phyloP scores from a whole-genome alignment of 176 grass and related monocot species.

The Cenchrus fungigraminus region DNA sequence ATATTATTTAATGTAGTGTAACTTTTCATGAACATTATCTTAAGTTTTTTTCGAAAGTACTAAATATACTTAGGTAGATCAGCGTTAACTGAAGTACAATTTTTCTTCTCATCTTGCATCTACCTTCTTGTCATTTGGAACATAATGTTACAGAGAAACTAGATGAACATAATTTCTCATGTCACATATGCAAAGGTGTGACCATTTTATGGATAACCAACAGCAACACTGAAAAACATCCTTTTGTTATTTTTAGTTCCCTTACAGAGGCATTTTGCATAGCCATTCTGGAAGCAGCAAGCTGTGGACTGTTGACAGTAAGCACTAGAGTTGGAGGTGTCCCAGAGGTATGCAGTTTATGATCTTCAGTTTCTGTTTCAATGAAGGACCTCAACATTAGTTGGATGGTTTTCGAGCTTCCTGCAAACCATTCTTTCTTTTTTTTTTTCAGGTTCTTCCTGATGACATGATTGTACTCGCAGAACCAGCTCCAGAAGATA shows the following conservation, averaged over 20 bases:
- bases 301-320: constrained; percentile 94
- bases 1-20: neutral
- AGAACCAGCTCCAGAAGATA: constrained; percentile 79
- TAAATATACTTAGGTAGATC: constrained; percentile 15
- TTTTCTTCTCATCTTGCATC: neutral
- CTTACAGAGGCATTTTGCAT: constrained; percentile 99
- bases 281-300: constrained; percentile 97
- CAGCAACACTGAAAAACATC: constrained; percentile 7
- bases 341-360: constrained; percentile 61
- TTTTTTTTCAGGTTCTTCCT: constrained; percentile 83
- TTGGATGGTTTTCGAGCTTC: neutral
- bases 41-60: neutral
- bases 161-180: constrained; percentile 2
- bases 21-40: neutral
- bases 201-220: constrained; percentile 3
- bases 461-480: constrained; percentile 98
- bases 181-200: neutral
- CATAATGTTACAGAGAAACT: constrained; percentile 27
- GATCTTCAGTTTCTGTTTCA: constrained; percentile 29
- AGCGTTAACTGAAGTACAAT: constrained; percentile 8
- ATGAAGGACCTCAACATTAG: constrained; percentile 10
- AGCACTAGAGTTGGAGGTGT: constrained; percentile 97
- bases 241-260: constrained; percentile 68
- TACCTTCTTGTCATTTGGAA: neutral
- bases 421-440: neutral